Base-by-base conservation (phyloP, 495 filamentous ascomycete genomes). In the Ascobolus immersus region DNA sequence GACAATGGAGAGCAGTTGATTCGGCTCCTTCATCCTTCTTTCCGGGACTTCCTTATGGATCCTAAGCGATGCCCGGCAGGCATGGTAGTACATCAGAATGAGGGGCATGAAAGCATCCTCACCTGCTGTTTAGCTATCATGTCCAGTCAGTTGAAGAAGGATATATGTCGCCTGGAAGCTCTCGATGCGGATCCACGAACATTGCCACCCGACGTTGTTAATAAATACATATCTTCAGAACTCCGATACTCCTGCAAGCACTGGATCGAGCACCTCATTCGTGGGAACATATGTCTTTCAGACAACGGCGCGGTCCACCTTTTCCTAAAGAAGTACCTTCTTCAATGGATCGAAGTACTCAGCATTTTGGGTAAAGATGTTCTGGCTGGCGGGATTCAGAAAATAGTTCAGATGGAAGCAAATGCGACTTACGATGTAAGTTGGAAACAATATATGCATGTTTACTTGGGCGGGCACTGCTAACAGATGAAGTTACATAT, bases 241-340 rank as follows among this genome's bases (percentile, higher is more conserved):
- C 18, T 55, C 10, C 42, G 46, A 36, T 57, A 64, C 35, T 41
- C 53, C 18, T 64, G 57, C 44, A 47, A 43, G n/a, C 58, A 58
- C 38, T 67, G 55, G 62, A 46, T 57, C 29, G 21, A 55, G 34
- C 58, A 69, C 48, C 18, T 61, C 14, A 24, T 51, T 32, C 21
- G 52, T 34, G 52, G 50, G 33, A 37, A 45, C 13, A 10, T 32
- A 12, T 4, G 8, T 11, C 17, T 54, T 18, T 17, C 35, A 23
- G 42, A 57, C 34, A 25, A 40, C 2, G 3, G 6, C 25, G 2
- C 23, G 51, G 27, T 17, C 8, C 5, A 18, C 20, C 9, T 8
- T 42, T 20, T 8, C 42, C 9, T 17, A 36, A 31, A 44, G 47
- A 39, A 37, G 39, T 33, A 33, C 7, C 21, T 7, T 32, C 19